phyloP scores from a whole-genome alignment of 177 flowering plant genomes.

The Vitis hybrid region DNA sequence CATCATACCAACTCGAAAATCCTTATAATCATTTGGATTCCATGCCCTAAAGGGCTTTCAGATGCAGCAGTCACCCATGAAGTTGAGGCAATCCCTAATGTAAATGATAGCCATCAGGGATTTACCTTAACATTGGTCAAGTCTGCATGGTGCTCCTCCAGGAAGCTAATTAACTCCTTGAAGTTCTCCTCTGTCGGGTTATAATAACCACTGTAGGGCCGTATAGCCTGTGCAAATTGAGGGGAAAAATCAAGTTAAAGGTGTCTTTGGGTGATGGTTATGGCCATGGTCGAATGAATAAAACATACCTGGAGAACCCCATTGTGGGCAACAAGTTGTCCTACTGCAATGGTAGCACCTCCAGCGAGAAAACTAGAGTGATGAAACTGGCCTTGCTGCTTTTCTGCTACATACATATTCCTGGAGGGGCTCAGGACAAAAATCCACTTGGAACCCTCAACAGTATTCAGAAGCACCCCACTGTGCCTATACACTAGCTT shows the following conservation, averaged over 20 bases:
- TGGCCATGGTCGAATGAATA: neutral
- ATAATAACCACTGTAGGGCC: conserved; percentile 58
- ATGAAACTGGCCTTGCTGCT: conserved; percentile 33
- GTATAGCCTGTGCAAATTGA: conserved; percentile 34
- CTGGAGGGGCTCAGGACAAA: conserved; percentile 26
- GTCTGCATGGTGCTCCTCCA: conserved; percentile 39
- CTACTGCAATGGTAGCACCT: conserved; percentile 56
- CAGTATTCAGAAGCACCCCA: conserved; percentile 8
- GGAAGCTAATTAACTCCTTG: conserved; percentile 34
- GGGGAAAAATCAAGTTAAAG: neutral
- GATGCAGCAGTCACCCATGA: too few species aligned
- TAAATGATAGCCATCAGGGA: too few species aligned
- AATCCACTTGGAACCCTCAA: conserved; percentile 23
- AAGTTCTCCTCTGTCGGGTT: conserved; percentile 50
- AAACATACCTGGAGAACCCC: conserved; percentile 50
- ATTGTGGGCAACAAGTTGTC: conserved; percentile 47
- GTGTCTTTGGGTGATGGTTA: neutral
- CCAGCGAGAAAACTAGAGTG: conserved; percentile 30
- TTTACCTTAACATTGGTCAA: conserved; percentile 42
- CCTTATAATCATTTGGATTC: too few species aligned
- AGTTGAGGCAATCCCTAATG: too few species aligned
- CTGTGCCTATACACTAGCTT: conserved; percentile 22
- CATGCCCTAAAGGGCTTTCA: too few species aligned
- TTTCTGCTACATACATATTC: conserved; percentile 20
- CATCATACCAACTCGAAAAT: too few species aligned